Conservation (phyloP, 1,284 basidiomycete genomes). For the Cryptococcus wingfieldii region DNA sequence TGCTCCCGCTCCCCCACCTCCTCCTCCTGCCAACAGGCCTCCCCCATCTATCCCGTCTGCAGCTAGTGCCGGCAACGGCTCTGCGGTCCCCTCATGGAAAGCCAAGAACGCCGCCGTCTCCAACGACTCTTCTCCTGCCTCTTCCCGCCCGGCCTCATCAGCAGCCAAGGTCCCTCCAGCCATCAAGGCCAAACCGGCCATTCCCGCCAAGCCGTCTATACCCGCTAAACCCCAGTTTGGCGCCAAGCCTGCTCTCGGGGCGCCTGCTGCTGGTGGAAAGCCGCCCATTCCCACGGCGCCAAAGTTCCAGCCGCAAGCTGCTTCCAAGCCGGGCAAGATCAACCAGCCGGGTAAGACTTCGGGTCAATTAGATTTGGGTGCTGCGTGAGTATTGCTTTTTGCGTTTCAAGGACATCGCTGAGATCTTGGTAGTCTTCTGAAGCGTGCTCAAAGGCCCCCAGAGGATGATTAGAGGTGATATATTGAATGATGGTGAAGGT, state of each 20-base stretch:
- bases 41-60: constrained; percentile 47
- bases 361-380: constrained; percentile 77
- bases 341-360: constrained; percentile 50
- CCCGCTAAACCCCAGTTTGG: constrained; percentile 26
- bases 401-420: neutral
- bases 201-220: constrained; percentile 49
- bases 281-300: constrained; percentile 40
- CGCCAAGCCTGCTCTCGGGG: neutral
- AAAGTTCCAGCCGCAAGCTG: constrained; percentile 26
- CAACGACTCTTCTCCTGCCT: constrained; percentile 53
- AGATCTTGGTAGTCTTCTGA: constrained; percentile 17
- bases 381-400: constrained; percentile 46
- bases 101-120: constrained; percentile 57
- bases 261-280: constrained; percentile 18
- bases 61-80: constrained; percentile 51
- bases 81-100: constrained; percentile 15
- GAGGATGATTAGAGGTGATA: constrained; percentile 11
- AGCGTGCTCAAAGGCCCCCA: constrained; percentile 19
- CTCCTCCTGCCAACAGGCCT: constrained; percentile 54
- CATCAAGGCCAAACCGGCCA: constrained; percentile 50
- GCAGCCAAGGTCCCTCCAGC: constrained; percentile 45
- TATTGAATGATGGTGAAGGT: neutral
- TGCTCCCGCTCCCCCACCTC: constrained; percentile 67
- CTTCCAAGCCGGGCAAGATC: constrained; percentile 34
- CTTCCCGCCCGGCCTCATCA: constrained; percentile 55